These are phyloP conservation scores for Carex kokanica DNA, from an alignment of 176 grass and related monocot species.

Conservation along the genomic window DNA sequence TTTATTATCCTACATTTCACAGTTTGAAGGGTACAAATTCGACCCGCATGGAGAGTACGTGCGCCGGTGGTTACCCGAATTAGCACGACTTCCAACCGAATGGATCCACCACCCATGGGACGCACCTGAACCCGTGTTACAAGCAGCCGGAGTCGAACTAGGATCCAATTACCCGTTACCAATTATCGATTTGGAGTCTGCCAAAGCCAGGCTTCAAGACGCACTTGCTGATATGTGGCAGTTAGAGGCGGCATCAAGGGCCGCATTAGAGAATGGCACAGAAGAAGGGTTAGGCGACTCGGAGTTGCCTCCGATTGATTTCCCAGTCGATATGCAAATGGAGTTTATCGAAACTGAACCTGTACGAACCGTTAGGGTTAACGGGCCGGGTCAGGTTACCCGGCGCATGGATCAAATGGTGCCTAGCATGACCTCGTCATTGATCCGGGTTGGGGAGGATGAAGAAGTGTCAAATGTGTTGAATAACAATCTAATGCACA, in stretches of 20 bases:
- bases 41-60: conserved; percentile 90
- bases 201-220: conserved; percentile 73
- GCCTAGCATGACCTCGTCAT: conserved; percentile 75
- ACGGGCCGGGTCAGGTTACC: conserved; percentile 33
- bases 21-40: conserved; percentile 97
- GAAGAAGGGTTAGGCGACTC: conserved; percentile 96
- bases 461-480: conserved; percentile 54
- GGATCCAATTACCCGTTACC: conserved; percentile 95
- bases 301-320: conserved; percentile 57
- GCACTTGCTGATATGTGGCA: conserved; percentile 93
- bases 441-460: conserved; percentile 52
- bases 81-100: conserved; percentile 83
- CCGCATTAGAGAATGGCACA: conserved; percentile 64
- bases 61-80: conserved; percentile 88
- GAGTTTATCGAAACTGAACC: conserved; percentile 38
- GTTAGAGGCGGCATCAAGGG: conserved; percentile 71
- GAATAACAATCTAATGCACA: conserved; percentile 38
- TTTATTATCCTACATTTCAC: conserved; percentile 4
- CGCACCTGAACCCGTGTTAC: conserved; percentile 64
- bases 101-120: conserved; percentile 99
- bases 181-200: conserved; percentile 71
- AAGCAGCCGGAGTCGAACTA: conserved; percentile 88
- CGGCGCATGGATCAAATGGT: conserved; percentile 82
- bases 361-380: conserved; percentile 36
- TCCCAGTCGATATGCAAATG: conserved; percentile 66